Evolutionary conservation across 2,329 filamentous ascomycete species (phyloP).

Genomic region (Sordariomycetes sp.): DNA sequence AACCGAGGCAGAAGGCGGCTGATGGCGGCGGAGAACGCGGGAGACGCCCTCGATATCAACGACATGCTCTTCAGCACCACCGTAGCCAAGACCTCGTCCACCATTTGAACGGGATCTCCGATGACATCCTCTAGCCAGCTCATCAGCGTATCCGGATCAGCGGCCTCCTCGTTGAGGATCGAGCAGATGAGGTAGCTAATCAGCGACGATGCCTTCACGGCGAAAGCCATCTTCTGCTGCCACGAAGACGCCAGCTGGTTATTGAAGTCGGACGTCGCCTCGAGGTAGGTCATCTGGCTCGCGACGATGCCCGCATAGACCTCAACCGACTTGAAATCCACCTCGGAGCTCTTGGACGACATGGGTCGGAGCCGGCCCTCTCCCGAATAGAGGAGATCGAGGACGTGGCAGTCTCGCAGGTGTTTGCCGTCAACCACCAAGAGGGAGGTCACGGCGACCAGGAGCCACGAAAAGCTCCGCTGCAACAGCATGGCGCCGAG

Average conservation of each 20-base stretch:
- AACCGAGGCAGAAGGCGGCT: conserved; percentile 75
- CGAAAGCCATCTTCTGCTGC: conserved; percentile 78
- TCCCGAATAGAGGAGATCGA: conserved; percentile 62
- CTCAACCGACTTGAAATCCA: conserved; percentile 46
- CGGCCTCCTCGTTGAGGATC: conserved; percentile 69
- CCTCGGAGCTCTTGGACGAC: conserved; percentile 27
- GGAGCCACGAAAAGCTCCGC: conserved; percentile 75
- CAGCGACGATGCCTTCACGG: conserved; percentile 74
- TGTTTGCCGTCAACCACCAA: conserved; percentile 53
- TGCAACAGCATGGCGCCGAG: conserved; percentile 87
- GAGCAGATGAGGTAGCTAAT: conserved; percentile 80
- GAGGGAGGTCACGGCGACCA: conserved; percentile 69
- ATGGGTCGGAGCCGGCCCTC: conserved; percentile 30
- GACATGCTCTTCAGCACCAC: conserved; percentile 75
- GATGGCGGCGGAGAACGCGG: conserved; percentile 61
- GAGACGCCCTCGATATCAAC: conserved; percentile 65
- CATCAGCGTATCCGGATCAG: conserved; percentile 69
- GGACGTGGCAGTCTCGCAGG: conserved; percentile 51
- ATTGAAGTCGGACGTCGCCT: conserved; percentile 83
- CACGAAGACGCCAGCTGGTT: conserved; percentile 67
- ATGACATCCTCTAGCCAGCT: conserved; percentile 79
- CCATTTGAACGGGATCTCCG: conserved; percentile 70
- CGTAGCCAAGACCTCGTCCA: conserved; percentile 64
- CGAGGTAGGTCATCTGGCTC: conserved; percentile 77
- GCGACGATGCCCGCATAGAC: conserved; percentile 61